Evolutionary conservation across 768 basidiomycete genomes (phyloP).

Genomic region (Auriscalpium vulgare): DNA sequence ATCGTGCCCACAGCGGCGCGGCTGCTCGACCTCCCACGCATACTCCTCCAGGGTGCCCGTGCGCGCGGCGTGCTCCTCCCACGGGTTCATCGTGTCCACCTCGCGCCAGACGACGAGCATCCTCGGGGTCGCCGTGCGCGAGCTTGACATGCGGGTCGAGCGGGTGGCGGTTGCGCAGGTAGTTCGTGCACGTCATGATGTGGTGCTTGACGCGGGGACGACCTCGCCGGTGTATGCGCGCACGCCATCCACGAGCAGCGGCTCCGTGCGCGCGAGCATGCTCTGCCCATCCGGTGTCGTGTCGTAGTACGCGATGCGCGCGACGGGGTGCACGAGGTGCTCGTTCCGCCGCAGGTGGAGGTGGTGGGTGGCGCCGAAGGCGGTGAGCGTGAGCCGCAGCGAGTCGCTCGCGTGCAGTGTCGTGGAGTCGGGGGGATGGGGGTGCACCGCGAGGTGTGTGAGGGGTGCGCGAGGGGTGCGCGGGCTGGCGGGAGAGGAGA

Average conservation of each 20-base stretch:
- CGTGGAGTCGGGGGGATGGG: conserved; percentile 29
- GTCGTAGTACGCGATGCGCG: conserved; percentile 61
- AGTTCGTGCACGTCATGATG: conserved; percentile 63
- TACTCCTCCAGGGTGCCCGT: conserved; percentile 16
- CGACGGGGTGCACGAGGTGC: conserved; percentile 70
- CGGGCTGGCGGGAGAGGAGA: conserved; percentile 9
- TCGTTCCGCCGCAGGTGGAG: conserved; percentile 75
- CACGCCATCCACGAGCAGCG: conserved; percentile 55
- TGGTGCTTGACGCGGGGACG: conserved; percentile 59
- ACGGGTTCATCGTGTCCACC: conserved; percentile 50
- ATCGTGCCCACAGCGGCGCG: conserved; percentile 63
- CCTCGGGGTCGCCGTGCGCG: conserved; percentile 35
- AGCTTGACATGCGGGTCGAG: conserved; percentile 45
- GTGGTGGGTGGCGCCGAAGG: conserved; percentile 57
- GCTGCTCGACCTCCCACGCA: conserved; percentile 10
- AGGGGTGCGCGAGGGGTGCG: no score
- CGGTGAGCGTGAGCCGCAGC: conserved; percentile 60
- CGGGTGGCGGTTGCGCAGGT: conserved; percentile 50
- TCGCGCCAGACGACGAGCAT: conserved; percentile 71
- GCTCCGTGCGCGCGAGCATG: conserved; percentile 44
- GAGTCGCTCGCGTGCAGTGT: conserved; percentile 60
- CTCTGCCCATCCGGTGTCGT: conserved; percentile 41
- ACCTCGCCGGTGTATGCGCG: conserved; percentile 74
- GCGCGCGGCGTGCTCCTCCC: conserved; percentile 36
- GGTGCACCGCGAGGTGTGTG: background rate